Evolutionary conservation across 1,284 basidiomycete species (phyloP), one percentile per base, ranked within the genome.

Genomic region (Testicularia cyperi): DNA sequence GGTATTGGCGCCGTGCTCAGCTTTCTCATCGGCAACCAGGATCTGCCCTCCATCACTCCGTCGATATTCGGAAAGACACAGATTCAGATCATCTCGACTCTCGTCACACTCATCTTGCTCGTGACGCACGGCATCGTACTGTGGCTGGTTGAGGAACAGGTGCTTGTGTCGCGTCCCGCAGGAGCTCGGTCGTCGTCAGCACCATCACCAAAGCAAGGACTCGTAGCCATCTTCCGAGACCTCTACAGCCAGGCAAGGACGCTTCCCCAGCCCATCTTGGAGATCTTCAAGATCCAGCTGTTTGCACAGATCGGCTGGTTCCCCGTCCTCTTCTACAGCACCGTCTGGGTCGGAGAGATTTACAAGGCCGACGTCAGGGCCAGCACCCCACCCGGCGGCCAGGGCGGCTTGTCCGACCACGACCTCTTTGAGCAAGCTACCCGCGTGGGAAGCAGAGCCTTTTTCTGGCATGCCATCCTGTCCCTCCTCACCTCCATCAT

Each of bases 391-490:
- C n/a, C n/a, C n/a, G n/a, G n/a, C n/a, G n/a, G n/a, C n/a, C n/a
- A n/a, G n/a, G 43, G 48, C 29, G 51, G 51, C 34, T 53, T 52
- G 37, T 53, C 29, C 34, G 53, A 53, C 21, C 56, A 64, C 19
- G 44, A 51, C n/a, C 39, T 68, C 18, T 61, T 55, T 20, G 68
- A 70, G 9, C 84, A 88, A 68, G 86, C 87, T 1, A 89, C 87
- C 0, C 84, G 91, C 4, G 81, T 88, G 2, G 92, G 91, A 15
- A 86, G 90, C 1, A 83, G 86, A 15, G 89, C 92, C 0, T 80
- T 95, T 38, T 86, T 95, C 72, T 85, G 83, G 67, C 86, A 86
- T 35, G 82, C 90, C 0, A 38, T 90, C 10, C 78, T 92, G 9
- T 82, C 86, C 3, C 81, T 96, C 10, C 60, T 80, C 8, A 80